Percentiles rank a stretch among this genome's conserved stretches.
These are phyloP conservation scores for Brasenia schreberi DNA, from an alignment of 164 flowering plant species.

Conservation along the genomic window DNA sequence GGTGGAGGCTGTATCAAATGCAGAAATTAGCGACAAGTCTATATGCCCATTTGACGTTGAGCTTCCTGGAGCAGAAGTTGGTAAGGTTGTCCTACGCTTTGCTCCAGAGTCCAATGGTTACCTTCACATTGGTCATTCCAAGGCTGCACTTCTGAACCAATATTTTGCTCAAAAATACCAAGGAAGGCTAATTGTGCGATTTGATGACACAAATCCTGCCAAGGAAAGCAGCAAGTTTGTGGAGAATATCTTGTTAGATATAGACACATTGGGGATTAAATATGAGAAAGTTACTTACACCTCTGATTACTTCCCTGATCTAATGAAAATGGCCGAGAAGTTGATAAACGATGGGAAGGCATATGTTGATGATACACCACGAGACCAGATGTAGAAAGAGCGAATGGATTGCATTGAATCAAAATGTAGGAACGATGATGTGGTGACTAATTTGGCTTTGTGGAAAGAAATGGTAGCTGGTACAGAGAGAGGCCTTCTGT, in stretches of 20 bases:
- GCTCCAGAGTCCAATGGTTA: slow-evolving; percentile 83
- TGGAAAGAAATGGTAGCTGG: slow-evolving; percentile 93
- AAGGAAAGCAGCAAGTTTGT: slow-evolving; percentile 78
- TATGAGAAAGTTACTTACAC: slow-evolving; percentile 43
- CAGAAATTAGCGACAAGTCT: slow-evolving; percentile 20
- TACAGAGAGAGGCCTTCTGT: slow-evolving; percentile 66
- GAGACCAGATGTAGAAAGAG: slow-evolving; percentile 21
- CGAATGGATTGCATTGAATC: slow-evolving; percentile 39
- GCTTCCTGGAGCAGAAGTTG: slow-evolving; percentile 61
- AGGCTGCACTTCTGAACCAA: slow-evolving; percentile 61
- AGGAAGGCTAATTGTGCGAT: slow-evolving; percentile 48
- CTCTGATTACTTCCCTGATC: slow-evolving; percentile 56
- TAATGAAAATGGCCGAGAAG: slow-evolving; percentile 67
- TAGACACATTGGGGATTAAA: slow-evolving; percentile 54
- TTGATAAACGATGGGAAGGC: slow-evolving; percentile 54
- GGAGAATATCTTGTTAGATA: slow-evolving; percentile 52
- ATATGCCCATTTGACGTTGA: slow-evolving; percentile 32
- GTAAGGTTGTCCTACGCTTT: slow-evolving; percentile 58
- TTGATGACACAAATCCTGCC: slow-evolving; percentile 77
- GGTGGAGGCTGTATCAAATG: slow-evolving; percentile 17
- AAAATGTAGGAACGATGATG: slow-evolving; percentile 39
- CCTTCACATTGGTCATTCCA: slow-evolving; percentile 77
- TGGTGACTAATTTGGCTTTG: slow-evolving; percentile 57
- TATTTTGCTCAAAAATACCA: slow-evolving; percentile 59
- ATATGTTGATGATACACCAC: slow-evolving; percentile 77